These are phyloP conservation scores for Apiospora marii DNA, from an alignment of 2,329 filamentous ascomycete species.

Conservation along the genomic window DNA sequence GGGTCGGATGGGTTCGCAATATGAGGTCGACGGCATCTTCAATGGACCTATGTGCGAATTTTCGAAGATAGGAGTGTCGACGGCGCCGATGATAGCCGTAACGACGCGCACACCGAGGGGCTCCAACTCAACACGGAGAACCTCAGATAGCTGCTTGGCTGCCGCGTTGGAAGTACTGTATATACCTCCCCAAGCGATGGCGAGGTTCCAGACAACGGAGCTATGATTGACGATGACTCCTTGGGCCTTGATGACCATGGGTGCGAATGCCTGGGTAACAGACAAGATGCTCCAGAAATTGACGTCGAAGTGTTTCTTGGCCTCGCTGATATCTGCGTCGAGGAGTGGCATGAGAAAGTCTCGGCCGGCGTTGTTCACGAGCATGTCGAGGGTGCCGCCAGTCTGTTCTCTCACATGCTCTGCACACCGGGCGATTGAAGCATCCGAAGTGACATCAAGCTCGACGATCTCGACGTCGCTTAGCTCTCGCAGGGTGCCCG, in stretches of 20 bases:
- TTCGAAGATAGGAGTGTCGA: background rate
- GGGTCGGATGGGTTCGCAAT: background rate
- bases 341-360: conserved; percentile 3
- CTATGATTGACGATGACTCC: conserved; percentile 38
- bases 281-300: conserved; percentile 50
- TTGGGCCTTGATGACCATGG: conserved; percentile 38
- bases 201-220: conserved; percentile 27
- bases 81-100: background rate
- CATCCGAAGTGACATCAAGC: conserved; percentile 17
- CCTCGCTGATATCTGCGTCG: conserved; percentile 8
- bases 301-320: conserved; percentile 42
- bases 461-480: conserved; percentile 8
- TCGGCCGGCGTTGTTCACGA: conserved; percentile 25
- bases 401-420: conserved; percentile 4
- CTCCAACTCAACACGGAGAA: conserved; percentile 1
- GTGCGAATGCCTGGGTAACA: conserved; percentile 47
- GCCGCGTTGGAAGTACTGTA: conserved; percentile 28
- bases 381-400: conserved; percentile 24
- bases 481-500: conserved; percentile 13
- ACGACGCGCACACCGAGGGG: background rate
- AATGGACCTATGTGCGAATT: background rate
- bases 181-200: conserved; percentile 32
- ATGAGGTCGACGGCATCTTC: conserved; percentile 20
- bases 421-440: conserved; percentile 14
- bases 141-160: conserved; percentile 22